Evolutionary conservation across 2,329 filamentous ascomycete genomes (phyloP).

Genomic region (Beauveria sp.): DNA sequence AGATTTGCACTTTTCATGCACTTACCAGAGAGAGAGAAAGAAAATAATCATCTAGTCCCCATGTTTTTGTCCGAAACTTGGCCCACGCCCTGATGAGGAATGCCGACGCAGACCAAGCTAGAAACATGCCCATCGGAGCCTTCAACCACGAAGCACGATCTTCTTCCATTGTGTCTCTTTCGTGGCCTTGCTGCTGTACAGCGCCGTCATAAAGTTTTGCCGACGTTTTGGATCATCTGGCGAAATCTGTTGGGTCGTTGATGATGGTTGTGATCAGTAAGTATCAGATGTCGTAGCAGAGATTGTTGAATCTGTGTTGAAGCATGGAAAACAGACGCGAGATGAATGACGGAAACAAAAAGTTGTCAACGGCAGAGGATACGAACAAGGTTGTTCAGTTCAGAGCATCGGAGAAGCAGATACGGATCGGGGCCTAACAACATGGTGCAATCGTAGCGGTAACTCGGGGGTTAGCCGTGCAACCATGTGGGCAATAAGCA

Average conservation of each 20-base stretch:
- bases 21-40: constrained; percentile 11
- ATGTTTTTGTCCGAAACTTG: constrained; percentile 12
- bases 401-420: no score
- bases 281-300: neutral
- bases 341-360: no score
- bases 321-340: no score
- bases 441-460: no score
- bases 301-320: no score
- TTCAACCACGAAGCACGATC: constrained; percentile 12
- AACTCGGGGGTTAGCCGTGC: no score
- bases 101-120: constrained; percentile 12
- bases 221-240: neutral
- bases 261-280: neutral
- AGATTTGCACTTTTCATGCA: no score
- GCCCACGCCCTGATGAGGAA: constrained; percentile 13
- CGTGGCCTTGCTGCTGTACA: neutral
- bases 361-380: no score
- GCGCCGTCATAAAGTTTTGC: neutral
- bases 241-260: neutral
- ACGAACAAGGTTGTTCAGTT: no score
- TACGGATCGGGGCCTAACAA: no score
- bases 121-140: constrained; percentile 13
- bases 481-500: no score
- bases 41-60: constrained; percentile 12
- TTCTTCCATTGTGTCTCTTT: neutral